A percentile compares a stretch with the other conserved stretches of the same genome.
Conservation (phyloP, 805 yeast species). For the Pichia pseudocactophila region DNA sequence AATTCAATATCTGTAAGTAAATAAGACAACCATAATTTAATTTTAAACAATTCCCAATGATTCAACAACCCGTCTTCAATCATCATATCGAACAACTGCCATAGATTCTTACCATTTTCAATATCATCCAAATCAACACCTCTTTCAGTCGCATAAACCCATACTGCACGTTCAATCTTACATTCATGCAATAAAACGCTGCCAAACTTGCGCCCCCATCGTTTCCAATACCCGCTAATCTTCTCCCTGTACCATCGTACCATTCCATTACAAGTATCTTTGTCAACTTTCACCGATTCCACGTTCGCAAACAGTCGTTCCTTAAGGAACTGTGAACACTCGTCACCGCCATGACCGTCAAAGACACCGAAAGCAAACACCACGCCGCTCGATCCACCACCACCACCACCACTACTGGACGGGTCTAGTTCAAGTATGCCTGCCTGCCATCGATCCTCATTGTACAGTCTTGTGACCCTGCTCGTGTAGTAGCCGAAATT, state of each 20-base stretch:
- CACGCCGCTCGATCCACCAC: too few species aligned
- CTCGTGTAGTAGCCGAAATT: slow-evolving; percentile 73
- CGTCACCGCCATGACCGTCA: slow-evolving; percentile 93
- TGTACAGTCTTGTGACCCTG: slow-evolving; percentile 65
- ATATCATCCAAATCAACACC: slow-evolving; percentile 13
- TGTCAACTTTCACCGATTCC: slow-evolving; percentile 37
- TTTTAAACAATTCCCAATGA: slow-evolving; percentile 45
- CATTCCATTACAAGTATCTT: slow-evolving; percentile 30
- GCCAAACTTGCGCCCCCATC: slow-evolving; percentile 45
- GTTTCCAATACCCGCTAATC: slow-evolving; percentile 81
- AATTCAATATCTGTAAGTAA: slow-evolving; percentile 59
- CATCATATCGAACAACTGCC: slow-evolving; percentile 9
- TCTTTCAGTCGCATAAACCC: background rate
- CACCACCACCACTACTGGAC: slow-evolving; percentile 20
- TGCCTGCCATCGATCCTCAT: slow-evolving; percentile 62
- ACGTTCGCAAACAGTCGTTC: slow-evolving; percentile 43
- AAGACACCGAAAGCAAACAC: slow-evolving; percentile 69
- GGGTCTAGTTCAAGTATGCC: slow-evolving; percentile 6
- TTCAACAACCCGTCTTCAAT: slow-evolving; percentile 5
- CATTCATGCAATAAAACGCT: slow-evolving; percentile 5
- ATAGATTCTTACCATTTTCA: slow-evolving; percentile 8
- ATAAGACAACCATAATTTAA: slow-evolving; percentile 56
- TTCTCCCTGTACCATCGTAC: slow-evolving; percentile 45
- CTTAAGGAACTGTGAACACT: slow-evolving; percentile 56
- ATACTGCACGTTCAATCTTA: background rate